Percentiles rank a stretch among this genome's conserved stretches.
Conservation (phyloP, 768 basidiomycete species). For the Suillus cothurnatus region DNA sequence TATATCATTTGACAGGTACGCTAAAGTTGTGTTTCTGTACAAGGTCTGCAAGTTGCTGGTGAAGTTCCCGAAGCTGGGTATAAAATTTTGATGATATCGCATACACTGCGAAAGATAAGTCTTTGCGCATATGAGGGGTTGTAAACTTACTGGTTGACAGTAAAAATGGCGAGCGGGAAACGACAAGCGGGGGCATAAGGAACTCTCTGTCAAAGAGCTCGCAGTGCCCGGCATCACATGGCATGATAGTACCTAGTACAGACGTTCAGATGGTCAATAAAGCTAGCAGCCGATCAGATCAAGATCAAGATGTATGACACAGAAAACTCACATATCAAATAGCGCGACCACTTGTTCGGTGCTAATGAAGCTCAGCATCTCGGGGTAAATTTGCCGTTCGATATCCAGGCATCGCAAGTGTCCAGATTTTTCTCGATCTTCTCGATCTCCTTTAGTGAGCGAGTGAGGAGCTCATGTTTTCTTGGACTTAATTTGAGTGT, state of each 20-base stretch:
- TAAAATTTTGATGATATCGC: constrained; percentile 95
- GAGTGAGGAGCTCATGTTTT: constrained; percentile 82
- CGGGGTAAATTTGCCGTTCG: constrained; percentile 88
- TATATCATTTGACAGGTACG: constrained; percentile 85
- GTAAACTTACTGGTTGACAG: constrained; percentile 80
- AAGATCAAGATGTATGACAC: constrained; percentile 6
- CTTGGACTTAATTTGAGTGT: constrained; percentile 44
- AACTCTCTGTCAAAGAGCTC: constrained; percentile 84
- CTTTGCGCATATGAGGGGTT: background rate
- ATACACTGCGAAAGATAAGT: constrained; percentile 63
- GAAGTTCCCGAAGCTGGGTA: constrained; percentile 76
- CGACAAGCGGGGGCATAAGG: constrained; percentile 92
- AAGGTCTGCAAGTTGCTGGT: constrained; percentile 75
- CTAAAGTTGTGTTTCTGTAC: constrained; percentile 87
- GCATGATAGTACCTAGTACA: constrained; percentile 29
- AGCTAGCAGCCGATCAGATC: constrained; percentile 43
- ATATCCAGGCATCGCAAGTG: constrained; percentile 82
- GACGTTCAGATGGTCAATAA: constrained; percentile 76
- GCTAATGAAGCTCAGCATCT: constrained; percentile 86
- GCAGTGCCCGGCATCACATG: constrained; percentile 46
- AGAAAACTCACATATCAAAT: constrained; percentile 77
- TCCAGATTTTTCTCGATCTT: constrained; percentile 95
- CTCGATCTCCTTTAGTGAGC: constrained; percentile 75
- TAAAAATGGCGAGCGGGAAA: constrained; percentile 92
- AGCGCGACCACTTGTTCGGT: constrained; percentile 90